Conservation (phyloP, 1,284 basidiomycete genomes). For the Irpex lacteus region DNA sequence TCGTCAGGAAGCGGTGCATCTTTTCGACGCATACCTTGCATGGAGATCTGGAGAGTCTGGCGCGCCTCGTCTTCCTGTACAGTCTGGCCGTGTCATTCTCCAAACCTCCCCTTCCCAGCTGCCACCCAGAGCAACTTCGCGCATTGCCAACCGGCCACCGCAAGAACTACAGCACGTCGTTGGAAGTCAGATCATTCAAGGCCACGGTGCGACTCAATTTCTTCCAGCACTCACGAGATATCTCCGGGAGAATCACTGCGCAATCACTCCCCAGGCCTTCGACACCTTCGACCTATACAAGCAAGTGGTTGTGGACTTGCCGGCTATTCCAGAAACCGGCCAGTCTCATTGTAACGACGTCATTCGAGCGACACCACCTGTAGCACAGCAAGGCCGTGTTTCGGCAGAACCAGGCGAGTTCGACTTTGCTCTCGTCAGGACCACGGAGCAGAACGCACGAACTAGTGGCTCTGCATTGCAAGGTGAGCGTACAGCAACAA, state of each 20-base stretch:
- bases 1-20: not conserved
- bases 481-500: conserved; percentile 9
- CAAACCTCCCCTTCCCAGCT: not conserved
- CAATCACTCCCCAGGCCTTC: not conserved
- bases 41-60: not conserved
- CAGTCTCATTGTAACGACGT: not conserved
- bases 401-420: conserved; percentile 2
- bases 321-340: not conserved
- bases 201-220: not conserved
- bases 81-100: not conserved
- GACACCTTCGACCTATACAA: not conserved
- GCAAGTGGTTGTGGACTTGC: not conserved
- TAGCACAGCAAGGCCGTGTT: not conserved
- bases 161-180: not conserved
- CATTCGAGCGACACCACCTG: not conserved
- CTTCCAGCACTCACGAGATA: not conserved
- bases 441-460: conserved; percentile 19
- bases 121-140: not conserved
- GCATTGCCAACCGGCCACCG: not conserved
- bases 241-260: not conserved
- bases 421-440: conserved; percentile 25
- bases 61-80: not conserved
- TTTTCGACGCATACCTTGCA: not conserved
- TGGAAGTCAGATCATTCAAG: not conserved
- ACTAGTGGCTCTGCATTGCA: conserved; percentile 20